Evolutionary conservation across 805 yeast genomes (phyloP).

Genomic region (Starmerella roubikii): DNA sequence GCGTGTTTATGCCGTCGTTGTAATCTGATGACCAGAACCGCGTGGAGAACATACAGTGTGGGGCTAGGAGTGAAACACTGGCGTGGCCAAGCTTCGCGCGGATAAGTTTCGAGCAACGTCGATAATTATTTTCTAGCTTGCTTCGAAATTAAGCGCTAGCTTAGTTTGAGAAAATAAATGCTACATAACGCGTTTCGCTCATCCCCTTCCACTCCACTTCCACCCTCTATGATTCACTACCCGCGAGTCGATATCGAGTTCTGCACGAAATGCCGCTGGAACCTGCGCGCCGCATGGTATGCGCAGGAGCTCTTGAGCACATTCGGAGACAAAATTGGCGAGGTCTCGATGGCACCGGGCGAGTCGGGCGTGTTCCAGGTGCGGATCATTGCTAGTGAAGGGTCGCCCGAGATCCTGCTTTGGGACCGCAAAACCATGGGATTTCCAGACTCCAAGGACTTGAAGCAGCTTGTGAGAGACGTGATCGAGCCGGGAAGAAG

Average conservation of each 20-base stretch:
- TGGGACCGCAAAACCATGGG: constrained; percentile 60
- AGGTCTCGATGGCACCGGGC: constrained; percentile 38
- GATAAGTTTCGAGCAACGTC: too few species aligned
- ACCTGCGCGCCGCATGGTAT: constrained; percentile 77
- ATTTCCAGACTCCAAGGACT: constrained; percentile 72
- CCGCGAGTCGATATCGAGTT: constrained; percentile 59
- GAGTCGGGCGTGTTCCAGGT: constrained; percentile 49
- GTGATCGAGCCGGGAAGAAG: constrained; percentile 38
- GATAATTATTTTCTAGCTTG: too few species aligned
- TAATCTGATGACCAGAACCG: constrained; percentile 22
- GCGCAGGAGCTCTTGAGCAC: constrained; percentile 76
- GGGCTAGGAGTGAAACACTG: too few species aligned
- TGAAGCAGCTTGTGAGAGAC: constrained; percentile 56
- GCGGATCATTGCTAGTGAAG: constrained; percentile 31
- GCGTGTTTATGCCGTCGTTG: constrained; percentile 24
- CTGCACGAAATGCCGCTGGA: constrained; percentile 82
- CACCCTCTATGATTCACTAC: constrained; percentile 22
- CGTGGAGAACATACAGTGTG: constrained; percentile 16
- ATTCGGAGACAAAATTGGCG: constrained; percentile 45
- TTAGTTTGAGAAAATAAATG: too few species aligned
- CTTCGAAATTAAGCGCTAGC: too few species aligned
- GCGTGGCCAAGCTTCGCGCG: too few species aligned
- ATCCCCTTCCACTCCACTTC: too few species aligned
- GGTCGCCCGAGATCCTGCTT: constrained; percentile 26
- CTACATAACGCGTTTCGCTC: too few species aligned